phyloP scores from a whole-genome alignment of 2,329 filamentous ascomycete genomes.

The Cladobotryum mycophilum region DNA sequence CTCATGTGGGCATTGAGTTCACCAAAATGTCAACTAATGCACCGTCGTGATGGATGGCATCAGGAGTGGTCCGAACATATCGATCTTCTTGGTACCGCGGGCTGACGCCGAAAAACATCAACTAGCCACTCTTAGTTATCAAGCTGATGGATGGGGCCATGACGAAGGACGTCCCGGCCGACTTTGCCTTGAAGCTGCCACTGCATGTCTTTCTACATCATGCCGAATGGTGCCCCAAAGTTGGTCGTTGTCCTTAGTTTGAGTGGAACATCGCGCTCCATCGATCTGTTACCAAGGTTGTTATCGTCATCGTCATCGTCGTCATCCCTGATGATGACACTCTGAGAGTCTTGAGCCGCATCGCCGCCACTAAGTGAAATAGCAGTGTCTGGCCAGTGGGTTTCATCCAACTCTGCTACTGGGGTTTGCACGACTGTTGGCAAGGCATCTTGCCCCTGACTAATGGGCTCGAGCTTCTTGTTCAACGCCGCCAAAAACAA shows the following conservation, averaged over 20 bases:
- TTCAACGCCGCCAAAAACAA: conserved; percentile 45
- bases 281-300: conserved; percentile 19
- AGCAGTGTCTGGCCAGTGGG: conserved; percentile 11
- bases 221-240: conserved; percentile 42
- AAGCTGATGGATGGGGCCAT: too few species aligned
- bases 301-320: conserved; percentile 12
- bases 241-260: conserved; percentile 40
- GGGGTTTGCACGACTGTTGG: conserved; percentile 35
- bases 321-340: conserved; percentile 14
- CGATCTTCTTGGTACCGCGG: background rate
- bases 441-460: conserved; percentile 39
- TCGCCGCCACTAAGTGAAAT: conserved; percentile 16
- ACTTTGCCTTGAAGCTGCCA: background rate
- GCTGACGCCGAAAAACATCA: background rate
- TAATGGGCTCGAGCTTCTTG: conserved; percentile 46
- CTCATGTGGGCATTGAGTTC: too few species aligned
- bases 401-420: conserved; percentile 24
- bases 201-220: conserved; percentile 2
- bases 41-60: background rate
- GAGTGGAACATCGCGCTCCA: conserved; percentile 38
- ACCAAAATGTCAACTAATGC: background rate
- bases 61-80: background rate
- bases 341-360: conserved; percentile 18
- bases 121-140: too few species aligned
- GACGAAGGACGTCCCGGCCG: too few species aligned